These are phyloP conservation scores for Diaporthe eres DNA, from an alignment of 2,329 filamentous ascomycete species.

Conservation along the genomic window DNA sequence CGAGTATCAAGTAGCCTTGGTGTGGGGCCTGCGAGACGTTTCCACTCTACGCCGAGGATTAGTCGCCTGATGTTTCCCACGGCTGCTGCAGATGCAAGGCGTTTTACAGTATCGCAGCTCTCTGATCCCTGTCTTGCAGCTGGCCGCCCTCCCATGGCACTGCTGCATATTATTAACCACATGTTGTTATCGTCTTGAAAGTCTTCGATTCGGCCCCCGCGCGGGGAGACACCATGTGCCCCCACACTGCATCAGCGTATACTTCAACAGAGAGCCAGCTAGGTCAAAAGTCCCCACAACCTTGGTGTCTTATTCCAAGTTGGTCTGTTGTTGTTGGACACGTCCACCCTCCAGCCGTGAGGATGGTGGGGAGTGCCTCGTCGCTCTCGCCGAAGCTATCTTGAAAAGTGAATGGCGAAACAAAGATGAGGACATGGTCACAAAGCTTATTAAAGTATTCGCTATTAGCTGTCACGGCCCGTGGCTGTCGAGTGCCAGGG, in stretches of 20 bases:
- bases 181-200: not conserved
- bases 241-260: not conserved
- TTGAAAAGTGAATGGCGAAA: slow-evolving; percentile 14
- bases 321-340: not conserved
- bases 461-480: not conserved
- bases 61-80: slow-evolving; percentile 27
- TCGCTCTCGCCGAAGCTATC: slow-evolving; percentile 25
- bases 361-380: not conserved
- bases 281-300: not conserved
- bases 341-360: not conserved
- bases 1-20: slow-evolving; percentile 6
- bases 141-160: not conserved
- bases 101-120: not conserved
- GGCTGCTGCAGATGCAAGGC: slow-evolving; percentile 18
- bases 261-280: not conserved
- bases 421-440: slow-evolving; percentile 15
- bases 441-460: slow-evolving; percentile 28
- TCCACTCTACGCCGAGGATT: slow-evolving; percentile 11
- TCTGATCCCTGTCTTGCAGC: slow-evolving; percentile 15
- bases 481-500: not conserved
- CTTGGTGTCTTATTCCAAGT: not conserved
- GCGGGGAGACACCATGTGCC: not conserved
- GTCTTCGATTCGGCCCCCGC: slow-evolving; percentile 10
- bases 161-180: slow-evolving; percentile 1
- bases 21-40: slow-evolving; percentile 14